These are phyloP conservation scores for Citrullus mucosospermus DNA, from an alignment of 306 rosid species.

Conservation along the genomic window DNA sequence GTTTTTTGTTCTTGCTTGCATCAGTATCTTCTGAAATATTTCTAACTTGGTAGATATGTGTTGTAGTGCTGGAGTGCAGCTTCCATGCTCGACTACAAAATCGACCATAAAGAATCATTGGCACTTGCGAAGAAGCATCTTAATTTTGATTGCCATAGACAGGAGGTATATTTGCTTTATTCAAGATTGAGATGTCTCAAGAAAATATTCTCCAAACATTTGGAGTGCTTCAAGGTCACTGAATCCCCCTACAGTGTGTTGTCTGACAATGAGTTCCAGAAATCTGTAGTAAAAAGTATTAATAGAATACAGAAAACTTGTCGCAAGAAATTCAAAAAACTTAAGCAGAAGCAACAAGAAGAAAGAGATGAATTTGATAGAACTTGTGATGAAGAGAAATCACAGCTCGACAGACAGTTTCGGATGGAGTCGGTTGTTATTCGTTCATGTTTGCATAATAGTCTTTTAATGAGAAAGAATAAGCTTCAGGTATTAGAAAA, in stretches of 20 bases:
- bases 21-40: neutral
- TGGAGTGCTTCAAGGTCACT: conserved; percentile 15
- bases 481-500: conserved; percentile 20
- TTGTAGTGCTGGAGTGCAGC: conserved; percentile 78
- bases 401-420: conserved; percentile 17
- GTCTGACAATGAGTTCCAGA: conserved; percentile 14
- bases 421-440: conserved; percentile 22
- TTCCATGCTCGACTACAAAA: conserved; percentile 39
- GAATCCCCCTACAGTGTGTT: conserved; percentile 9
- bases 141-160: conserved; percentile 48
- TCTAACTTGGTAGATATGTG: conserved; percentile 3
- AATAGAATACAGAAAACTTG: conserved; percentile 43
- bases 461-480: conserved; percentile 20
- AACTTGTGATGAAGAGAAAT: conserved; percentile 18
- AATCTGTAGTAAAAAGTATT: conserved; percentile 36
- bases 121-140: conserved; percentile 50
- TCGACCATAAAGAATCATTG: conserved; percentile 45
- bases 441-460: conserved; percentile 11
- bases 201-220: conserved; percentile 32
- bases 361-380: conserved; percentile 13
- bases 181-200: conserved; percentile 60
- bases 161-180: conserved; percentile 41
- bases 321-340: conserved; percentile 28
- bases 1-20: neutral
- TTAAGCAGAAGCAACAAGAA: conserved; percentile 25